These are phyloP conservation scores for Penicillium atrosanguineum DNA, from an alignment of 495 filamentous ascomycete species.

Conservation along the genomic window DNA sequence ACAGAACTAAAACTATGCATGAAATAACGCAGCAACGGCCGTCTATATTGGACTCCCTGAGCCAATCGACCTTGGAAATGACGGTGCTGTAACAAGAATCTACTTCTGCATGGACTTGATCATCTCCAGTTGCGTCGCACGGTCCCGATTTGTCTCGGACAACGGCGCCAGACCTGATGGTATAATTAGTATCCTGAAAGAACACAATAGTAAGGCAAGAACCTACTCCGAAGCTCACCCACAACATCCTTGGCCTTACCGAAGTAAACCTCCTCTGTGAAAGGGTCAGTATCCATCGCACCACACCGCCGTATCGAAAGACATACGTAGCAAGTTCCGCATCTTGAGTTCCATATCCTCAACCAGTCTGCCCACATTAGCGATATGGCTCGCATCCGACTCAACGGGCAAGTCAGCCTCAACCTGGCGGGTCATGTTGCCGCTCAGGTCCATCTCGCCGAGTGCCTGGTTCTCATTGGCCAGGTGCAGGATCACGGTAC, in stretches of 20 bases:
- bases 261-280: slow-evolving; percentile 91
- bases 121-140: slow-evolving; percentile 86
- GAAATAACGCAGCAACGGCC: slow-evolving; percentile 6
- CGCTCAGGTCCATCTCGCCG: slow-evolving; percentile 88
- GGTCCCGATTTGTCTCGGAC: slow-evolving; percentile 81
- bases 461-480: slow-evolving; percentile 67
- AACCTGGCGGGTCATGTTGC: slow-evolving; percentile 96
- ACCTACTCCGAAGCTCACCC: slow-evolving; percentile 87
- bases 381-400: slow-evolving; percentile 89
- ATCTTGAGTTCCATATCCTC: slow-evolving; percentile 99
- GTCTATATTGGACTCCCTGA: slow-evolving; percentile 15
- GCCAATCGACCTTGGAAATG: slow-evolving; percentile 6
- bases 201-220: background rate
- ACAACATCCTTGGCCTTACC: slow-evolving; percentile 99
- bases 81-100: slow-evolving; percentile 3
- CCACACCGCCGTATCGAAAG: background rate
- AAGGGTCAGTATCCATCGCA: background rate
- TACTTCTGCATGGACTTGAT: slow-evolving; percentile 57
- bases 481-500: slow-evolving; percentile 90
- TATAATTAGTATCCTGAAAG: slow-evolving; percentile 1
- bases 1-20: slow-evolving; percentile 24
- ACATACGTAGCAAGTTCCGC: slow-evolving; percentile 86
- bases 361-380: slow-evolving; percentile 90
- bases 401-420: slow-evolving; percentile 87
- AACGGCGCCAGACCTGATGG: slow-evolving; percentile 65